phyloP scores from a whole-genome alignment of 1,139 yeast species.

The Ogataea hybrid region DNA sequence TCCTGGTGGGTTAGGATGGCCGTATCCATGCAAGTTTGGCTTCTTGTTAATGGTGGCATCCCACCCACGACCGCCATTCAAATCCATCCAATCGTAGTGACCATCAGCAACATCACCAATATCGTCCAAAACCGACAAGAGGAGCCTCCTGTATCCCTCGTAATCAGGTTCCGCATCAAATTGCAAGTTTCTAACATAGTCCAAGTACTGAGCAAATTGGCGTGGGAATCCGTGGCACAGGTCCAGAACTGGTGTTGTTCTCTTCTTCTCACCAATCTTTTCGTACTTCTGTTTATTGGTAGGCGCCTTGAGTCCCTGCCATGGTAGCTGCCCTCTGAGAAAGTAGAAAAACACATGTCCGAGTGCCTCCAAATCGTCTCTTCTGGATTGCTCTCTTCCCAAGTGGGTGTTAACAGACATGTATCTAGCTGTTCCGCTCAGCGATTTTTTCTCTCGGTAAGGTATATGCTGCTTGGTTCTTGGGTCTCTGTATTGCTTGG shows the following conservation, averaged over 20 bases:
- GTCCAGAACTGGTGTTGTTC: constrained; percentile 66
- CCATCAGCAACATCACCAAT: constrained; percentile 54
- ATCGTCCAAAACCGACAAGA: constrained; percentile 64
- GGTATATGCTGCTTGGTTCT: constrained; percentile 95
- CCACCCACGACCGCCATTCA: constrained; percentile 82
- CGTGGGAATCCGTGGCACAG: constrained; percentile 67
- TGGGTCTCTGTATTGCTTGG: constrained; percentile 95
- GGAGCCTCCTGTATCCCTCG: constrained; percentile 63
- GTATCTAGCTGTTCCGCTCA: constrained; percentile 64
- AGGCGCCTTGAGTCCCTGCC: constrained; percentile 69
- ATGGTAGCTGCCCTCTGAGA: constrained; percentile 57
- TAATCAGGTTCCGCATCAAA: constrained; percentile 82
- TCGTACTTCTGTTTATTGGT: constrained; percentile 81
- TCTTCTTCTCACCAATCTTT: constrained; percentile 77
- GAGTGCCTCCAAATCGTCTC: constrained; percentile 61
- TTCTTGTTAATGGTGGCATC: constrained; percentile 75
- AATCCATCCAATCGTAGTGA: constrained; percentile 82
- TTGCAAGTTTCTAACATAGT: constrained; percentile 65
- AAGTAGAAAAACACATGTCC: constrained; percentile 67
- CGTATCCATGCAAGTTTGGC: constrained; percentile 80
- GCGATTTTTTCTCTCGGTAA: constrained; percentile 75
- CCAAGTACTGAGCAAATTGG: constrained; percentile 76
- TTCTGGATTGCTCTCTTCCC: constrained; percentile 63
- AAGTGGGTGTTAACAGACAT: constrained; percentile 66
- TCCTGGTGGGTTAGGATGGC: constrained; percentile 67